These are phyloP conservation scores for Lepiota subincarnata DNA, from an alignment of 768 basidiomycete species.

Conservation along the genomic window DNA sequence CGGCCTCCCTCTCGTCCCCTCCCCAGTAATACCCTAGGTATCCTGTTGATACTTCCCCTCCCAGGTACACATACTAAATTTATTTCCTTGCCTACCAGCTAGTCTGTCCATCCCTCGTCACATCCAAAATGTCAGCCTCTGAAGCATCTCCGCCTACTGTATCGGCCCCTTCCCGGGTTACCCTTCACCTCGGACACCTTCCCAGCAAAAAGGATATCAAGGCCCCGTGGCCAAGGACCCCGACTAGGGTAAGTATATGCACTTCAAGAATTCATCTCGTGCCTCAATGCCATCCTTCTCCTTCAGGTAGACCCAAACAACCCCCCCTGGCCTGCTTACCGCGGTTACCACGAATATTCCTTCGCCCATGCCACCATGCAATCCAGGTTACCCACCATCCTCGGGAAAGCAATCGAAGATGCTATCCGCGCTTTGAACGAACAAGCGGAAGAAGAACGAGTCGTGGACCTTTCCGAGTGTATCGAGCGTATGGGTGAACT, in stretches of 20 bases:
- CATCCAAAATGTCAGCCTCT: background rate
- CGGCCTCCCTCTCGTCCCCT: background rate
- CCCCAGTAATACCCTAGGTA: background rate
- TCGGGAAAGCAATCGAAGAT: slow-evolving; percentile 95
- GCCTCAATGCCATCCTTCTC: background rate
- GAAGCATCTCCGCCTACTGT: slow-evolving; percentile 16
- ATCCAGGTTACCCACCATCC: slow-evolving; percentile 89
- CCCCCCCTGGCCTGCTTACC: slow-evolving; percentile 79
- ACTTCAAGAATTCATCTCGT: background rate
- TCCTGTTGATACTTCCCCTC: background rate
- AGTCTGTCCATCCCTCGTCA: background rate
- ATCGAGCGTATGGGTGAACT: slow-evolving; percentile 88
- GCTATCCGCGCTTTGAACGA: slow-evolving; percentile 85
- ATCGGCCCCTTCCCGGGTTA: slow-evolving; percentile 53
- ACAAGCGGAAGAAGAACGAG: slow-evolving; percentile 74
- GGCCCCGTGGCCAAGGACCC: slow-evolving; percentile 70
- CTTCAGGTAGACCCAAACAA: slow-evolving; percentile 74
- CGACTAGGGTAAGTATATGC: slow-evolving; percentile 50
- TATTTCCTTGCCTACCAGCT: background rate
- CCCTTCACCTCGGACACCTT: slow-evolving; percentile 69
- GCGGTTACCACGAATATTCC: slow-evolving; percentile 78
- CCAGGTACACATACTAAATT: background rate
- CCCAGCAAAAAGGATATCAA: slow-evolving; percentile 71
- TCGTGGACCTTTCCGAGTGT: slow-evolving; percentile 81
- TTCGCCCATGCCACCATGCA: slow-evolving; percentile 95